Evolutionary conservation across 2,329 filamentous ascomycete genomes (phyloP).

Genomic region (Domatiomyces globalis): DNA sequence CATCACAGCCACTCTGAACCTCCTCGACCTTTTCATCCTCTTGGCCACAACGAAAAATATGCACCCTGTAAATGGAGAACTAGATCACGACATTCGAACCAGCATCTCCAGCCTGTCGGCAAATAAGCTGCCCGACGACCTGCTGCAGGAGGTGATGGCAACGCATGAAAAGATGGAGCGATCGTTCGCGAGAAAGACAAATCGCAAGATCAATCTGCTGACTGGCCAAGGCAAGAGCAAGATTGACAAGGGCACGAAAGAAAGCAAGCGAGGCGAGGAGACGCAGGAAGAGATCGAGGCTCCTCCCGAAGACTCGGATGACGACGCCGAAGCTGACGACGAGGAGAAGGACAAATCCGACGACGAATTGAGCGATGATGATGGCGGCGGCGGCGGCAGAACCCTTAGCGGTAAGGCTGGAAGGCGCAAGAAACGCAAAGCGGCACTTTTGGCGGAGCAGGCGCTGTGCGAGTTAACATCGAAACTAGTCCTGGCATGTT

Average conservation of each 20-base stretch:
- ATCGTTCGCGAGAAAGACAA: conserved; percentile 55
- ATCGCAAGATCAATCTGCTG: conserved; percentile 23
- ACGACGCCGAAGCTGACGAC: conserved; percentile 42
- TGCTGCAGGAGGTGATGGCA: conserved; percentile 53
- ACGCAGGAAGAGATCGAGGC: conserved; percentile 18
- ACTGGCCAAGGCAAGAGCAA: conserved; percentile 3
- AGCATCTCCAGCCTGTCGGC: conserved; percentile 46
- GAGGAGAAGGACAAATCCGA: conserved; percentile 75
- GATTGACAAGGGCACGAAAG: neutral
- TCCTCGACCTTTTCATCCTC: conserved; percentile 70
- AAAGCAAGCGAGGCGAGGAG: conserved; percentile 1
- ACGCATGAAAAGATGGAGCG: conserved; percentile 69
- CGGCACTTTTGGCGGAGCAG: conserved; percentile 65
- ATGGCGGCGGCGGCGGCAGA: conserved; percentile 19
- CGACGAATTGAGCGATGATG: conserved; percentile 56
- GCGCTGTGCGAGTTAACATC: conserved; percentile 71
- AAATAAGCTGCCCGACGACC: conserved; percentile 51
- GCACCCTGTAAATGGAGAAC: conserved; percentile 20
- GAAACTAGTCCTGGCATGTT: conserved; percentile 68
- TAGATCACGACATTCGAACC: conserved; percentile 35
- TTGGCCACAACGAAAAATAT: conserved; percentile 57
- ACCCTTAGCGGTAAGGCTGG: conserved; percentile 1
- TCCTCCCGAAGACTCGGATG: conserved; percentile 39
- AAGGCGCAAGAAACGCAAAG: conserved; percentile 40
- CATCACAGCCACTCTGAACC: conserved; percentile 56